Evolutionary conservation across 2,329 filamentous ascomycete species (phyloP), one percentile per base, ranked within the genome.

Genomic region (Cercospora sp.): DNA sequence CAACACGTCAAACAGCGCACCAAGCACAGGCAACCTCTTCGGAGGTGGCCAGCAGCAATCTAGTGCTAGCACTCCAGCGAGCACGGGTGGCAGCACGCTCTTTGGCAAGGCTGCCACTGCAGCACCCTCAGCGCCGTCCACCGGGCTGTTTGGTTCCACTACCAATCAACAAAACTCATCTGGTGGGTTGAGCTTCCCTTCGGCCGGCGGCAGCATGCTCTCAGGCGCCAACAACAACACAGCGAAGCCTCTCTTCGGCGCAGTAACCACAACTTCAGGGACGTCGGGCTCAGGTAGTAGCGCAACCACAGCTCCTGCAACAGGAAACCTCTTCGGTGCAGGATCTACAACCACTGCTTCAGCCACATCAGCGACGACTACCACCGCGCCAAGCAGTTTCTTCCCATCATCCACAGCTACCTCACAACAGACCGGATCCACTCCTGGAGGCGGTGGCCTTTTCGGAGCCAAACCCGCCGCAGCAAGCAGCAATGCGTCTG

Each of bases 21-120:
- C 40, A 20, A 65, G 53, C 61, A 62, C 60, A 26, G 63, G 68
- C 55, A 65, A 68, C 3, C 45, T 71, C 13, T 73, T 73, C 18
- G 67, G 70, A 28, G 69, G 65, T 16, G 28, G 28, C 20, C 63
- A 64, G 33, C 64, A 68, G 26, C 66, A 66, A 61, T 42, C 53
- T 20, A 23, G 67, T 51, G 18, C 61, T 30, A 64, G 59, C 40
- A 68, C 61, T 40, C 66, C 61, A 28, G 66, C 62, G 5, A 68
- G 61, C 28, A 60, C 60, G n/a, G 66, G 68, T 23, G 60, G 65
- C 42, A 66, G 65, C 58, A 64, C 33, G 28, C 57, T 67, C 13
- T 66, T 69, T 10, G 66, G 66, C 33, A 59, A 63, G 30, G 51
- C 28, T 42, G 40, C 62, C 28, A 45, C 33, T 33, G 31, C 61